Evolutionary conservation across 1,139 yeast species (phyloP), one percentile per base, ranked within the genome.

Genomic region (Pneumocystis murina): DNA sequence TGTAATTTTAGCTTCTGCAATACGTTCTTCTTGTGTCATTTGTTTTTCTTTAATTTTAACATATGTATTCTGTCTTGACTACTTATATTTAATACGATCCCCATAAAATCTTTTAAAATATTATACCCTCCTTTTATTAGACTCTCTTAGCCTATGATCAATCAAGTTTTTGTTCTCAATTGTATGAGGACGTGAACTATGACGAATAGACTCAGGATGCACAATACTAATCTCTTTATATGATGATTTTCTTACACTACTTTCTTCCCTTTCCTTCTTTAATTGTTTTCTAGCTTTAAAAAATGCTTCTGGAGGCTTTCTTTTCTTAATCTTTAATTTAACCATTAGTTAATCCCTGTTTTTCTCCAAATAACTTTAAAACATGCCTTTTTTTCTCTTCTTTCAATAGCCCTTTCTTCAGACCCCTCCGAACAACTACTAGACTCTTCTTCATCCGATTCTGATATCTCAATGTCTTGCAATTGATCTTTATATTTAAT

Each of bases 1-100:
- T 0, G 97, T 94, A 69, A 85, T 87, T 60, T 84, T 78, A 0
- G 98, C 97, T 71, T 90, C 95, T 14, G 81, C 85, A 62, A 92
- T 75, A 65, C 91, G 79, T 72, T 92, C 96, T 67, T 86, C 96
- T 70, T 92, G 95, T 0, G 98, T 90, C 72, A 87, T 77, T 48
- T 73, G 73, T 61, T 71, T 75, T 36, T 74, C 71, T 60, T 70
- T 62, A 10, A 48, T 24, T 48, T 12, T 48, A 12, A 10, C 33
- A 20, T 24, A 24, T 10, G 16, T 70, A 73, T 24, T 65, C 63
- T 63, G 73, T 71, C 12, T 72, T 66, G 84, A 3, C 74, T 69
- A 12, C 70, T 70, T 60, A 16, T 8, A 17, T 24, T 35, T 12
- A 30, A n/a, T 5, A 36, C 16, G 12, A 39, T 17, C 5, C 16